Conservation (phyloP, 2,329 filamentous ascomycete species). For the Monosporascus sp. region DNA sequence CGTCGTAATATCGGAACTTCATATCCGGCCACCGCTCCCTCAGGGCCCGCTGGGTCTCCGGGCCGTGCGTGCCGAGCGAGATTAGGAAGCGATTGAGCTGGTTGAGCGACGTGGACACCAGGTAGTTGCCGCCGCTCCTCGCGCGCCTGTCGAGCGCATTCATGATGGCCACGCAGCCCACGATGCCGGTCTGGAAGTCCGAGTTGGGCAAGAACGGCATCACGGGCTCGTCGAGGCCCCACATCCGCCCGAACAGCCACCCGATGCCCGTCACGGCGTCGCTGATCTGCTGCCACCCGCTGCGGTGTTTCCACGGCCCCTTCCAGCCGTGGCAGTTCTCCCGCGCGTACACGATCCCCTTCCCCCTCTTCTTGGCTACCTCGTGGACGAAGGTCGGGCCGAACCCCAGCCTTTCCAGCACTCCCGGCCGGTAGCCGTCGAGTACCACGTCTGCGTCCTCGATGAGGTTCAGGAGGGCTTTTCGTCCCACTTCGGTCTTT, state of each 20-base stretch:
- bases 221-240: slow-evolving; percentile 22
- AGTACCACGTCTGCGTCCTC: slow-evolving; percentile 29
- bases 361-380: slow-evolving; percentile 18
- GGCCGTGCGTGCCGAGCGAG: slow-evolving; percentile 21
- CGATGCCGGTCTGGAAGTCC: slow-evolving; percentile 27
- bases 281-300: slow-evolving; percentile 30
- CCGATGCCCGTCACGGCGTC: slow-evolving; percentile 24
- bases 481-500: slow-evolving; percentile 22
- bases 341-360: slow-evolving; percentile 27
- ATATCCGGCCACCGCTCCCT: slow-evolving; percentile 22
- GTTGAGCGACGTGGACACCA: slow-evolving; percentile 26
- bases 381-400: slow-evolving; percentile 20
- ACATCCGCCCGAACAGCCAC: slow-evolving; percentile 26
- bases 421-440: slow-evolving; percentile 31
- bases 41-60: slow-evolving; percentile 17
- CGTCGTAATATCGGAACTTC: slow-evolving; percentile 23
- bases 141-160: slow-evolving; percentile 20
- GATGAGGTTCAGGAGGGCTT: slow-evolving; percentile 17
- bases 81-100: slow-evolving; percentile 27
- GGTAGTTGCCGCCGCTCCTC: slow-evolving; percentile 22
- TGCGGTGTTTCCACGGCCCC: slow-evolving; percentile 25
- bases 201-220: slow-evolving; percentile 27
- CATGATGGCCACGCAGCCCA: slow-evolving; percentile 24
- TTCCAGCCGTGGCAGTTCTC: slow-evolving; percentile 34
- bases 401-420: slow-evolving; percentile 26